Evolutionary conservation across 2,329 filamentous ascomycete species (phyloP).

Genomic region (Macroventuria anomochaeta): DNA sequence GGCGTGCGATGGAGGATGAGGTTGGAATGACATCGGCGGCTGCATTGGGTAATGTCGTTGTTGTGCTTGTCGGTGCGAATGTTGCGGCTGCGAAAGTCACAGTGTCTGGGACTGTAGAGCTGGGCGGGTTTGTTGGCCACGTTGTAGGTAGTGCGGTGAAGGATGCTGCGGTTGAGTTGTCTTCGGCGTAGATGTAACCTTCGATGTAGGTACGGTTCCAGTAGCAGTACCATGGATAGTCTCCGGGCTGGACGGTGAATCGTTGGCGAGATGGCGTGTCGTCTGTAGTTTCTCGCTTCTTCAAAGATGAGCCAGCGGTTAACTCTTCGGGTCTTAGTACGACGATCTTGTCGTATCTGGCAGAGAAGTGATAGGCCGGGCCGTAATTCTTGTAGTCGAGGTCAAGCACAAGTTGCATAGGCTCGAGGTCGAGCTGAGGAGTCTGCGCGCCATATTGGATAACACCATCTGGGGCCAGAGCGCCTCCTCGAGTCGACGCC

Average conservation of each 20-base stretch:
- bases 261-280: slow-evolving; percentile 44
- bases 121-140: slow-evolving; percentile 29
- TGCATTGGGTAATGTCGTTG: slow-evolving; percentile 13
- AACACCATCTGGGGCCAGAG: slow-evolving; percentile 46
- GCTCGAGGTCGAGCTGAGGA: slow-evolving; percentile 58
- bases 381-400: slow-evolving; percentile 62
- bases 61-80: slow-evolving; percentile 11
- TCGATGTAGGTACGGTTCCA: slow-evolving; percentile 73
- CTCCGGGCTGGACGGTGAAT: slow-evolving; percentile 58
- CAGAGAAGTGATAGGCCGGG: slow-evolving; percentile 69
- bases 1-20: slow-evolving; percentile 15
- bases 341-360: slow-evolving; percentile 69
- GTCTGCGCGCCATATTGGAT: slow-evolving; percentile 68
- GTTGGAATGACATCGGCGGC: slow-evolving; percentile 12
- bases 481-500: slow-evolving; percentile 33
- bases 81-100: slow-evolving; percentile 17
- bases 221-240: slow-evolving; percentile 72
- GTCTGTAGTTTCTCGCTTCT: slow-evolving; percentile 24
- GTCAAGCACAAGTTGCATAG: slow-evolving; percentile 64
- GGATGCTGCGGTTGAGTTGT: slow-evolving; percentile 54
- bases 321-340: slow-evolving; percentile 56
- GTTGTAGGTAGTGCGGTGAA: slow-evolving; percentile 37
- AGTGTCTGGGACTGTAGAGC: slow-evolving; percentile 19
- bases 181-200: slow-evolving; percentile 69
- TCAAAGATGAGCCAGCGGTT: slow-evolving; percentile 30